Conservation (phyloP, 352 stramenopile species). For the Globisporangium solare region DNA sequence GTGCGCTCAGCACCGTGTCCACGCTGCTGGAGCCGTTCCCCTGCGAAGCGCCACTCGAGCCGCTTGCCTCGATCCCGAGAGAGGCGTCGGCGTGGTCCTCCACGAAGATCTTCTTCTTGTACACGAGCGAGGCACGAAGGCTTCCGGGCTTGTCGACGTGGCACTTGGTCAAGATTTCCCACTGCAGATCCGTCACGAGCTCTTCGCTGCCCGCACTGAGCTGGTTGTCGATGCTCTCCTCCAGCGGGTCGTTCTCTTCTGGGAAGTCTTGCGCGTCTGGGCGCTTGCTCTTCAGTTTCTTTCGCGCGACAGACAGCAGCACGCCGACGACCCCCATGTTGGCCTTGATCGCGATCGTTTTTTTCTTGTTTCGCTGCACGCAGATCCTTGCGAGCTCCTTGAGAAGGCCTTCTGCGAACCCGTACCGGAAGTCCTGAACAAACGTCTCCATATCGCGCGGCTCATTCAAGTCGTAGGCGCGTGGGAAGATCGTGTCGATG, state of each 20-base stretch:
- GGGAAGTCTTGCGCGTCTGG: constrained; percentile 11
- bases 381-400: constrained; percentile 49
- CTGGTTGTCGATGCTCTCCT: constrained; percentile 57
- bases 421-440: constrained; percentile 89
- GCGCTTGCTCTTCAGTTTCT: constrained; percentile 52
- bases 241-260: constrained; percentile 24
- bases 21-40: constrained; percentile 9
- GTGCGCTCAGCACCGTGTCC: constrained; percentile 42
- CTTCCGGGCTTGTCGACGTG: constrained; percentile 35
- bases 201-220: constrained; percentile 28
- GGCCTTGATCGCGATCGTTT: constrained; percentile 15
- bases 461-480: constrained; percentile 88
- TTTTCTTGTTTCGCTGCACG: constrained; percentile 17
- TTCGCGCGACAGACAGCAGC: constrained; percentile 41
- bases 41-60: neutral
- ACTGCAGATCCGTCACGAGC: constrained; percentile 71
- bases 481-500: constrained; percentile 81
- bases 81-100: constrained; percentile 34
- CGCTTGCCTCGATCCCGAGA: constrained; percentile 15
- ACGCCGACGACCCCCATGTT: constrained; percentile 63
- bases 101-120: constrained; percentile 41
- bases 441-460: constrained; percentile 82
- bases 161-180: constrained; percentile 59
- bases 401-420: constrained; percentile 75
- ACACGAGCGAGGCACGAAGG: constrained; percentile 47